These are phyloP conservation scores for Mycocentrospora acerina DNA, from an alignment of 2,329 filamentous ascomycete species.

Conservation along the genomic window DNA sequence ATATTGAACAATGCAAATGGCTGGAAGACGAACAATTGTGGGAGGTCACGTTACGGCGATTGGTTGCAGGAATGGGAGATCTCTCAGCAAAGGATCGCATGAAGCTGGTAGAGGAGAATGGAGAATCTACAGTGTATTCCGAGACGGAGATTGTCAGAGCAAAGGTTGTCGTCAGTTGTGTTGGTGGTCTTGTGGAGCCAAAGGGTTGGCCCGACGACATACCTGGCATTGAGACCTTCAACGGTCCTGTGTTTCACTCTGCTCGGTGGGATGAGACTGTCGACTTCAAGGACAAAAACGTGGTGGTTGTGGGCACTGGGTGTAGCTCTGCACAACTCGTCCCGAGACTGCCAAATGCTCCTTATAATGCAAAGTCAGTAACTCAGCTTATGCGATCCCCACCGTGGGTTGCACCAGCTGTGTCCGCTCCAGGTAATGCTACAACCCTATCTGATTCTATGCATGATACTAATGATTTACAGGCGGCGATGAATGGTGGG, in stretches of 20 bases:
- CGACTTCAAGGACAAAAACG: constrained; percentile 56
- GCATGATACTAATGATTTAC: no score
- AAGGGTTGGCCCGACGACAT: constrained; percentile 53
- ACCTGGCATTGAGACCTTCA: constrained; percentile 55
- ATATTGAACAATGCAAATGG: constrained; percentile 56
- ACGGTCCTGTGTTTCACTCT: constrained; percentile 60
- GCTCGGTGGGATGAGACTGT: constrained; percentile 58
- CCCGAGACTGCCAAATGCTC: constrained; percentile 51
- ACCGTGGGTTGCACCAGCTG: constrained; percentile 56
- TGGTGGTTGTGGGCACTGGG: constrained; percentile 60
- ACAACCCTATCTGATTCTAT: no score
- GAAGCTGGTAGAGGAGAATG: constrained; percentile 47
- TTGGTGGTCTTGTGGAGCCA: constrained; percentile 60
- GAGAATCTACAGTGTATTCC: constrained; percentile 50
- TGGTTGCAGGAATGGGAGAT: constrained; percentile 57
- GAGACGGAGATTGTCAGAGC: constrained; percentile 55
- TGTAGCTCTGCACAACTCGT: constrained; percentile 61
- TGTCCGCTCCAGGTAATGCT: constrained; percentile 31
- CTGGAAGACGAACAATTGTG: constrained; percentile 56
- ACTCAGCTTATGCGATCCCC: constrained; percentile 61
- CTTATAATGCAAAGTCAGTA: constrained; percentile 56
- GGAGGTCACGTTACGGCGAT: constrained; percentile 55
- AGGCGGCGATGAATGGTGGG: constrained; percentile 45
- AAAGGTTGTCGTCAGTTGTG: constrained; percentile 57
- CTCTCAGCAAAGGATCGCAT: constrained; percentile 51